A percentile compares a stretch with the other conserved stretches of the same genome.
phyloP scores from a whole-genome alignment of 2,329 filamentous ascomycete genomes.

The Botryotinia globosa region DNA sequence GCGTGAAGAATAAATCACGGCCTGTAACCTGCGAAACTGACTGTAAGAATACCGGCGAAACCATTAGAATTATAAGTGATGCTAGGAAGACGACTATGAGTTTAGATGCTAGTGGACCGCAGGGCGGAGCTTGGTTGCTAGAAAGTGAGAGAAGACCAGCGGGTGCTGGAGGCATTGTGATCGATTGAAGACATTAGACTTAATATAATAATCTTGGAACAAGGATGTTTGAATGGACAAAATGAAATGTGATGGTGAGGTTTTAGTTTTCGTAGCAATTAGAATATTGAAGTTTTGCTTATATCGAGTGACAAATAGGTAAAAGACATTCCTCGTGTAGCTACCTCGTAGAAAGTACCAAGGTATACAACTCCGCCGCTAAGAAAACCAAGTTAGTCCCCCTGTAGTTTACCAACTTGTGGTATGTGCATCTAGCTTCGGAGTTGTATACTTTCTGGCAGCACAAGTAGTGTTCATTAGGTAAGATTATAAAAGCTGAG shows the following conservation, averaged over 20 bases:
- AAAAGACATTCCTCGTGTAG: background rate
- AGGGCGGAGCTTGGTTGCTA: slow-evolving; percentile 64
- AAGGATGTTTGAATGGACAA: background rate
- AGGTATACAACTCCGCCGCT: background rate
- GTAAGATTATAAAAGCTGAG: background rate
- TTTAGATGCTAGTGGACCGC: slow-evolving; percentile 63
- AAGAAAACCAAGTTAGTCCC: background rate
- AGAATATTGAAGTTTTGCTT: background rate
- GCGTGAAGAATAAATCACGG: slow-evolving; percentile 24
- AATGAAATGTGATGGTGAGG: background rate
- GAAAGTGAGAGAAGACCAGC: slow-evolving; percentile 51
- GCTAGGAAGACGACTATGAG: slow-evolving; percentile 70
- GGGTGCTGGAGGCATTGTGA: slow-evolving; percentile 22
- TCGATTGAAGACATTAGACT: slow-evolving; percentile 16
- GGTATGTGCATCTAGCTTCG: background rate
- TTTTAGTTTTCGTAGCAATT: background rate
- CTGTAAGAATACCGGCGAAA: slow-evolving; percentile 73
- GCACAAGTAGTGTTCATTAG: background rate
- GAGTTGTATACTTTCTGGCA: background rate
- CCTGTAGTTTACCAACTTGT: background rate
- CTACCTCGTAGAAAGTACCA: background rate
- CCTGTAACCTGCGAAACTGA: slow-evolving; percentile 70
- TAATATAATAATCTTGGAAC: background rate
- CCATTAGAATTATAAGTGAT: slow-evolving; percentile 70
- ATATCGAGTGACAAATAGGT: background rate